phyloP scores from a whole-genome alignment of 2,329 filamentous ascomycete genomes.

The Chaetomiaceae sp. region DNA sequence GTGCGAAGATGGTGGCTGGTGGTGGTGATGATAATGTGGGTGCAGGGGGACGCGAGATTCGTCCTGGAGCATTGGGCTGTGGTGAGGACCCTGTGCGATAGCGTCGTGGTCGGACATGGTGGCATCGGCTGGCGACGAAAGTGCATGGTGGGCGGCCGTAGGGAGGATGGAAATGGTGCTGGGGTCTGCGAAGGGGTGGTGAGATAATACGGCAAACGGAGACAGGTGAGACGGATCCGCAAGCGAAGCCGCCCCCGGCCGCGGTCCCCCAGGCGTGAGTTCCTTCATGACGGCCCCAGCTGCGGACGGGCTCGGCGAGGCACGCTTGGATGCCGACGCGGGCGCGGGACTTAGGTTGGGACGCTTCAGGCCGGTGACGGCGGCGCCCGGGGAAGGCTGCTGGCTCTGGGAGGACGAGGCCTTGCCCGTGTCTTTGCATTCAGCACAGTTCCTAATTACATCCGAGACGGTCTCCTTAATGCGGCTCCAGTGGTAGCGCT shows the following conservation, averaged over 20 bases:
- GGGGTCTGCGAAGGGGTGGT: constrained; percentile 41
- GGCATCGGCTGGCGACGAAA: constrained; percentile 24
- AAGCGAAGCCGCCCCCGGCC: constrained; percentile 4
- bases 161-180: constrained; percentile 40
- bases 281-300: constrained; percentile 7
- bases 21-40: constrained; percentile 27
- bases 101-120: constrained; percentile 24
- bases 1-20: constrained; percentile 27
- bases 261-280: constrained; percentile 6
- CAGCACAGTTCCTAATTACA: constrained; percentile 83
- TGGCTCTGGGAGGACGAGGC: constrained; percentile 28
- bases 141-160: constrained; percentile 21
- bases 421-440: constrained; percentile 78
- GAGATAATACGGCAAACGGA: constrained; percentile 27
- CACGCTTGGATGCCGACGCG: constrained; percentile 20
- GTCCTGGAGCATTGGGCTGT: constrained; percentile 29
- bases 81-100: constrained; percentile 17
- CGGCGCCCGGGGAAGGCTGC: constrained; percentile 9
- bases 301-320: constrained; percentile 19
- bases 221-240: constrained; percentile 21
- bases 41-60: constrained; percentile 28
- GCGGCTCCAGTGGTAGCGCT: constrained; percentile 93
- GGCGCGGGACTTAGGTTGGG: constrained; percentile 15
- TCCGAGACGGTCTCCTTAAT: constrained; percentile 97
- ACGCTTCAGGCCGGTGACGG: constrained; percentile 20